Evolutionary conservation across 768 basidiomycete species (phyloP).

Genomic region (Hygrophorus pudorinus): DNA sequence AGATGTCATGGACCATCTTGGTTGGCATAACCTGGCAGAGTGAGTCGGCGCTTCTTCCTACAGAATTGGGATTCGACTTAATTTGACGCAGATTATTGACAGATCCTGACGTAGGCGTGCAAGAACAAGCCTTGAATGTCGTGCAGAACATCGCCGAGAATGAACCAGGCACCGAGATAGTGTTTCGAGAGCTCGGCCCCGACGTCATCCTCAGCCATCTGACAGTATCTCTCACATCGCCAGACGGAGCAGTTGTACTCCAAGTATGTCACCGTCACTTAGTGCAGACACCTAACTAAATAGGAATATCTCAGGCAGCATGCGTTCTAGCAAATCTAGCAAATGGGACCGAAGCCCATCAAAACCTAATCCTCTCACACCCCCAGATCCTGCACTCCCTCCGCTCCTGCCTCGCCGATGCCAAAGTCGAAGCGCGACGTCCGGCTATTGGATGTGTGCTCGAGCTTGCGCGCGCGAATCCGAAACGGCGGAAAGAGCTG

Average conservation of each 20-base stretch:
- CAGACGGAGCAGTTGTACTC: conserved; percentile 42
- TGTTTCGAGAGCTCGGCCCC: conserved; percentile 44
- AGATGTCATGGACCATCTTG: conserved; percentile 56
- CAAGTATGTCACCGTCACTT: conserved; percentile 27
- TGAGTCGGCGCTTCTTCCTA: conserved; percentile 21
- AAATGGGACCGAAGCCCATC: conserved; percentile 44
- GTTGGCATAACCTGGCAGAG: conserved; percentile 53
- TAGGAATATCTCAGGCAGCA: conserved; percentile 28
- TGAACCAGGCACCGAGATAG: conserved; percentile 51
- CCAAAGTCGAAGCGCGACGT: conserved; percentile 44
- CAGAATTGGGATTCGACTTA: background rate
- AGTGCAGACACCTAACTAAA: background rate
- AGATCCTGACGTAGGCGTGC: conserved; percentile 43
- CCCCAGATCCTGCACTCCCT: conserved; percentile 43
- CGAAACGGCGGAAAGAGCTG: conserved; percentile 10
- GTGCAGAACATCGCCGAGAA: conserved; percentile 59
- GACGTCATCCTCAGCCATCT: conserved; percentile 37
- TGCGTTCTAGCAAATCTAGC: conserved; percentile 59
- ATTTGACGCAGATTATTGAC: conserved; percentile 34
- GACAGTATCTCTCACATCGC: conserved; percentile 36
- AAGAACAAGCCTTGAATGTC: conserved; percentile 65
- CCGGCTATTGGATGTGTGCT: conserved; percentile 54
- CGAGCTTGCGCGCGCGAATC: conserved; percentile 40
- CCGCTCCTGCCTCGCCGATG: conserved; percentile 48
- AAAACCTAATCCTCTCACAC: conserved; percentile 41